Conservation (phyloP, 2,329 filamentous ascomycete species). For the Paradendryphiella salina region DNA sequence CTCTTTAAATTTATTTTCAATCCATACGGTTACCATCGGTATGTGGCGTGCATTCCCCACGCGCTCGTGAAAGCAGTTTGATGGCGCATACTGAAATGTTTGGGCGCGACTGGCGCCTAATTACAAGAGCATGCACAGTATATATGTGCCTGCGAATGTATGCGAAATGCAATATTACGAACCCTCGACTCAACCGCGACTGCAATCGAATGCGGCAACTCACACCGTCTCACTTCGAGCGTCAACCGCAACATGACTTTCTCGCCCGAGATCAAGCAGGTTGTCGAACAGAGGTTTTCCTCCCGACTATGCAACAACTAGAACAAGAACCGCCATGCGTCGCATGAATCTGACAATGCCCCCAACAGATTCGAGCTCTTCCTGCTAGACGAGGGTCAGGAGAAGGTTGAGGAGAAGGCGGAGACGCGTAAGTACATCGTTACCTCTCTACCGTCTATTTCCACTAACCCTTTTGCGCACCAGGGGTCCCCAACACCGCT, state of each 20-base stretch:
- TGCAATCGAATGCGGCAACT: background rate
- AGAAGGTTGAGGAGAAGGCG: conserved; percentile 85
- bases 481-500: conserved; percentile 90
- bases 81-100: background rate
- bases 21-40: conserved; percentile 1
- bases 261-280: conserved; percentile 10
- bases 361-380: conserved; percentile 84
- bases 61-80: background rate
- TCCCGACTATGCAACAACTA: conserved; percentile 14
- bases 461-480: conserved; percentile 2
- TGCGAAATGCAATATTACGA: background rate
- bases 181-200: background rate
- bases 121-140: background rate
- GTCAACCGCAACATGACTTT: conserved; percentile 13
- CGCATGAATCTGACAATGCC: conserved; percentile 24
- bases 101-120: background rate
- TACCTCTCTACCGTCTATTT: background rate
- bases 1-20: background rate
- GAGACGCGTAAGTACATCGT: conserved; percentile 76
- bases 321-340: conserved; percentile 7
- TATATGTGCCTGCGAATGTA: background rate
- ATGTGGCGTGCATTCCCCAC: conserved; percentile 11
- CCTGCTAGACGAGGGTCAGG: conserved; percentile 82
- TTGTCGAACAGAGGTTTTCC: conserved; percentile 18
- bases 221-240: too few relatives aligned